Evolutionary conservation across 768 basidiomycete species (phyloP).

Genomic region (Amylocystis lapponica): DNA sequence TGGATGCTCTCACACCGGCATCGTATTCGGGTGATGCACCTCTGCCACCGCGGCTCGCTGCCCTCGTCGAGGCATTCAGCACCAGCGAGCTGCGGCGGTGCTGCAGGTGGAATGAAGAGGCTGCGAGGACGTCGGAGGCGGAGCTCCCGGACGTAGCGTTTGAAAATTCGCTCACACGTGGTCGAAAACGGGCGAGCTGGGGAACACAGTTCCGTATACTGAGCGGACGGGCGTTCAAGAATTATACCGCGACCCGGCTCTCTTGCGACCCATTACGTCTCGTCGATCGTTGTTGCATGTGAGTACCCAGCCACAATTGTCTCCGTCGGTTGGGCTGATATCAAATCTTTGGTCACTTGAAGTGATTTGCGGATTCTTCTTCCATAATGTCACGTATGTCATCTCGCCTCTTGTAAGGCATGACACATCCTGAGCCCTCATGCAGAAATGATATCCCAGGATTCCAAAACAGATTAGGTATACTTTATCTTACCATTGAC

Average conservation of each 20-base stretch:
- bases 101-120: conserved; percentile 54
- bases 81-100: conserved; percentile 55
- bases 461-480: conserved; percentile 91
- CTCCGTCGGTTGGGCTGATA: neutral
- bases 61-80: conserved; percentile 69
- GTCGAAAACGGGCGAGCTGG: conserved; percentile 78
- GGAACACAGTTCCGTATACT: conserved; percentile 89
- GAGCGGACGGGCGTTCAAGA: conserved; percentile 97
- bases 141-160: conserved; percentile 62
- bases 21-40: conserved; percentile 27
- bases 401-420: neutral
- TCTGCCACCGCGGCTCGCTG: conserved; percentile 54
- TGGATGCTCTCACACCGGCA: conserved; percentile 48
- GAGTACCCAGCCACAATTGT: too few relatives aligned
- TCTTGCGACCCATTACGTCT: conserved; percentile 89
- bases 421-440: neutral
- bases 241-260: conserved; percentile 92
- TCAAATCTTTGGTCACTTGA: conserved; percentile 8
- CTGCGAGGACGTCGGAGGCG: conserved; percentile 21
- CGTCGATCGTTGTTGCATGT: conserved; percentile 81
- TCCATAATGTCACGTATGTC: conserved; percentile 73
- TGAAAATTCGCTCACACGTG: conserved; percentile 64
- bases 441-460: conserved; percentile 86
- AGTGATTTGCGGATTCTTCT: conserved; percentile 94
- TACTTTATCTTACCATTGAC: neutral